Evolutionary conservation across 2,329 filamentous ascomycete species (phyloP), one percentile per base, ranked within the genome.

Genomic region (Pseudocercospora vitis): DNA sequence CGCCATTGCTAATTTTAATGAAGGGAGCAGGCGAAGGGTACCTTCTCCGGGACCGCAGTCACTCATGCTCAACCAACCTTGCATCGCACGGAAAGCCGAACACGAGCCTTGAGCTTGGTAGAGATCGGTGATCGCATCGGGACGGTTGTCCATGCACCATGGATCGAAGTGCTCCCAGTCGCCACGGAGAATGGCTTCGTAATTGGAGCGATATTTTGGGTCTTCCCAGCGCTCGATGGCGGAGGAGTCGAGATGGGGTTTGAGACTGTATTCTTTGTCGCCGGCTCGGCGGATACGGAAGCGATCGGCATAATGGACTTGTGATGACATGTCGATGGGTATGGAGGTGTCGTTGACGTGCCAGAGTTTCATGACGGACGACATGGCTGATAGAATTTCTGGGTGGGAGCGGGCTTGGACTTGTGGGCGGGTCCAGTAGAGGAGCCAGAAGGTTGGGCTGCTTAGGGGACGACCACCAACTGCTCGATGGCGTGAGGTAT

Each of bases 341-440:
- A 55, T 19, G 12, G 19, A 39, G 8, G 29, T 11, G 24, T 55
- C 40, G 1, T 37, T 29, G 32, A 55, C 29, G 18, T 55, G 53
- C 53, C 53, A 48, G 4, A 55, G 23, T 33, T 52, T 48, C 48
- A 47, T 55, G 12, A 55, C 42, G 18, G 53, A 19, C 8, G 46
- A 31, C 53, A 55, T 55, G 21, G 52, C 52, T 7, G 46, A 48
- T 12, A 55, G 24, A 16, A 55, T 51, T 9, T 48, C 39, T 26
- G 53, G 40, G 19, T 52, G 48, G 19, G 48, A 51, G 11, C 53
- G 48, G 18, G 23, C 48, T 33, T 55, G 48, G 5, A 55, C 53
- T 42, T 55, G 53, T 18, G 53, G 53, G 11, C 48, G 23, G 11
- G 40, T 55, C 53, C 53, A 55, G 42, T 51, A 55, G 28, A 55